Percentiles rank a stretch among this genome's conserved stretches.
phyloP scores from a whole-genome alignment of 1,284 basidiomycete species.

The Fomitopsis betulina region DNA sequence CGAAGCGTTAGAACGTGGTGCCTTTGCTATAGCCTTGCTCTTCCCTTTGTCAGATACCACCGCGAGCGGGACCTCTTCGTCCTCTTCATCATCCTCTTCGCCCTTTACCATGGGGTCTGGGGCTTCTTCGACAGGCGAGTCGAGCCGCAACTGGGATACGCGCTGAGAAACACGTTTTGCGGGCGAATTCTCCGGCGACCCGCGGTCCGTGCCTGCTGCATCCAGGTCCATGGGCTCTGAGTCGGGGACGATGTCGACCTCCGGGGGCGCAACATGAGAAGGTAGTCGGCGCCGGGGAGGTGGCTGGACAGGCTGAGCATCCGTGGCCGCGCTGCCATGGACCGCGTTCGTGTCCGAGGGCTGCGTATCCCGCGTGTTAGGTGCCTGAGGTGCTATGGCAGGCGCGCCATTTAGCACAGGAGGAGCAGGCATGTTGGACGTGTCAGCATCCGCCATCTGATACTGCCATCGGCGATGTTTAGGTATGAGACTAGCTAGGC shows the following conservation, averaged over 20 bases:
- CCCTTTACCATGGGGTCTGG: background rate
- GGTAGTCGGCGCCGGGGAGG: slow-evolving; percentile 5
- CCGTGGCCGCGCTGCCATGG: slow-evolving; percentile 7
- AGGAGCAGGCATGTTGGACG: background rate
- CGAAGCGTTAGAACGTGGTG: background rate
- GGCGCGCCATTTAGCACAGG: background rate
- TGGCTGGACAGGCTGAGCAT: background rate
- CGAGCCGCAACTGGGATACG: background rate
- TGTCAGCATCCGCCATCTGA: background rate
- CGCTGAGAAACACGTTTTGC: background rate
- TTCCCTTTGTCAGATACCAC: slow-evolving; percentile 15
- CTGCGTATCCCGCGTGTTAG: slow-evolving; percentile 11
- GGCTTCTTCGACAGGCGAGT: background rate
- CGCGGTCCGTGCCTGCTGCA: background rate
- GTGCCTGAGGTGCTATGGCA: background rate
- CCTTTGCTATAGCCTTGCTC: slow-evolving; percentile 3
- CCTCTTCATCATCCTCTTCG: background rate
- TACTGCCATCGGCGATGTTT: background rate
- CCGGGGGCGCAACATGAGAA: slow-evolving; percentile 1
- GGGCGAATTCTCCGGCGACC: background rate
- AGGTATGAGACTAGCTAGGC: slow-evolving; percentile 2
- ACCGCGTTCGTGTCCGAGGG: slow-evolving; percentile 15
- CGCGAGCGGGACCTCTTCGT: slow-evolving; percentile 21
- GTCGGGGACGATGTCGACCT: slow-evolving; percentile 23
- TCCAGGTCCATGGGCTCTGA: slow-evolving; percentile 20